phyloP scores from a whole-genome alignment of 2,329 filamentous ascomycete species.

The Aspergillus novofumigatus region DNA sequence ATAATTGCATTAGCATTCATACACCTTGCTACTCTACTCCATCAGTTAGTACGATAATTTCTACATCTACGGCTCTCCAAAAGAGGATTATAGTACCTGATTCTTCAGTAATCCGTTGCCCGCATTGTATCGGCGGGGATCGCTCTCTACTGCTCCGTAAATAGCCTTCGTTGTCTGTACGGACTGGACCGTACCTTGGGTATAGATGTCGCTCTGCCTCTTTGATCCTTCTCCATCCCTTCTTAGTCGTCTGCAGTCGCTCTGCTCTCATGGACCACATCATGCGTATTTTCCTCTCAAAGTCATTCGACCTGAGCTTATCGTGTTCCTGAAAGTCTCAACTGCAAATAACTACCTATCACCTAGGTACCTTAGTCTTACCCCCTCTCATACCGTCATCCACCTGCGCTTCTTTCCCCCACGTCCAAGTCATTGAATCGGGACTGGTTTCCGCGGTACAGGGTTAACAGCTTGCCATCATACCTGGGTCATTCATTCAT shows the following conservation, averaged over 20 bases:
- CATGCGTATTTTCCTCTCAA: neutral
- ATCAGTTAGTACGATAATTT: no score
- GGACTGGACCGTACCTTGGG: neutral
- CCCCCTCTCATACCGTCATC: slow-evolving; percentile 1
- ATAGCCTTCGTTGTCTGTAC: no score
- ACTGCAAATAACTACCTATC: neutral
- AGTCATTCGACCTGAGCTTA: neutral
- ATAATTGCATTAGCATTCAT: neutral
- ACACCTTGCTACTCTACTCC: neutral
- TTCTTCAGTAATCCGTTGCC: neutral
- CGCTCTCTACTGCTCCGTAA: neutral
- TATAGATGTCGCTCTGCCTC: neutral
- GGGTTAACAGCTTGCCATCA: slow-evolving; percentile 11
- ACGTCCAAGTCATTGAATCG: slow-evolving; percentile 7
- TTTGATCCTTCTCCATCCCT: neutral
- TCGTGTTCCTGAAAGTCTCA: neutral
- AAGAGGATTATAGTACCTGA: neutral
- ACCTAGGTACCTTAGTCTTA: neutral
- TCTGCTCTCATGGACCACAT: neutral
- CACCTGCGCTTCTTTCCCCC: slow-evolving; percentile 2
- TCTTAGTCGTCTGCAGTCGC: neutral
- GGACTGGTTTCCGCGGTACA: slow-evolving; percentile 9
- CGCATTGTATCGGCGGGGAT: neutral
- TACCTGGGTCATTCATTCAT: slow-evolving; percentile 17
- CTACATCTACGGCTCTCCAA: neutral